phyloP scores from a whole-genome alignment of 2,329 filamentous ascomycete genomes.

The Paracamarosporium sp. region DNA sequence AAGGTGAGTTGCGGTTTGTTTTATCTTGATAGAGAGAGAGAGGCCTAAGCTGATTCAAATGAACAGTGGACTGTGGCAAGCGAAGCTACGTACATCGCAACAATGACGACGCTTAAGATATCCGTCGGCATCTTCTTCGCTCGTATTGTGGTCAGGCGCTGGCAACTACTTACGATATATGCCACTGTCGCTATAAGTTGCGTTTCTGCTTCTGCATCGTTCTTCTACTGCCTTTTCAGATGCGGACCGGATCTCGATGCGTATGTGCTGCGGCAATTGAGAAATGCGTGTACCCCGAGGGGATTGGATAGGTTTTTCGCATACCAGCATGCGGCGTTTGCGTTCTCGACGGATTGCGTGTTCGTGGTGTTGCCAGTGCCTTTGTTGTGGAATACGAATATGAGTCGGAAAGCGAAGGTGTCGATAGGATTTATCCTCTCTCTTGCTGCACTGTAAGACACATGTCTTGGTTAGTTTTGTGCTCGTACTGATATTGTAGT shows the following conservation, averaged over 20 bases:
- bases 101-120: slow-evolving; percentile 52
- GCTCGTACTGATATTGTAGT: slow-evolving; percentile 21
- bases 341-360: slow-evolving; percentile 38
- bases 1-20: slow-evolving; percentile 36
- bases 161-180: slow-evolving; percentile 47
- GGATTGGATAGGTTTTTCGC: slow-evolving; percentile 60
- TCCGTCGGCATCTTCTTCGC: slow-evolving; percentile 55
- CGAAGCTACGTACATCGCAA: slow-evolving; percentile 49
- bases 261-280: slow-evolving; percentile 39
- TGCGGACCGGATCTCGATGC: slow-evolving; percentile 47
- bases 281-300: slow-evolving; percentile 50
- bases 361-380: slow-evolving; percentile 48
- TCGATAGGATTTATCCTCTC: slow-evolving; percentile 62
- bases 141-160: slow-evolving; percentile 49
- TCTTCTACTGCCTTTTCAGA: slow-evolving; percentile 60
- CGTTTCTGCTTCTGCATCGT: slow-evolving; percentile 47
- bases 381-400: slow-evolving; percentile 63
- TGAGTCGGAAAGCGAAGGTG: slow-evolving; percentile 60
- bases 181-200: slow-evolving; percentile 47
- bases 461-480: neutral
- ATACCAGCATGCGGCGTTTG: slow-evolving; percentile 47
- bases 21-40: too few species aligned
- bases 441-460: slow-evolving; percentile 48
- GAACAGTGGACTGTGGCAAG: slow-evolving; percentile 43
- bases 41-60: slow-evolving; percentile 11